Evolutionary conservation across 371 early-diverging fungal genomes (phyloP), one percentile per base, ranked within the genome.

Genomic region (Blyttiomyces sp.): DNA sequence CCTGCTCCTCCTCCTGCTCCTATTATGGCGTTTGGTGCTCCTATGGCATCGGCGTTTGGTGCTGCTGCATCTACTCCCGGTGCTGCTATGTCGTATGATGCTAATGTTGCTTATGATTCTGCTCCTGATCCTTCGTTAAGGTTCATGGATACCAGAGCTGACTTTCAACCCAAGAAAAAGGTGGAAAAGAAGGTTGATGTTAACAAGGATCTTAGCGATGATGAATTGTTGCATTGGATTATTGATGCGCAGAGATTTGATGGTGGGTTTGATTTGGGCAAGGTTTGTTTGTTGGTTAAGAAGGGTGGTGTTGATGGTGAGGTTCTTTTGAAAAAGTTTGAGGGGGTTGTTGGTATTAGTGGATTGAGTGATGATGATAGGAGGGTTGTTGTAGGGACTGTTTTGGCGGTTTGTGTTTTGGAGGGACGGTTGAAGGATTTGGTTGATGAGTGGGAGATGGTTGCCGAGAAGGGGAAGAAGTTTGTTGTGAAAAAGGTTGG

Each of bases 171-270:
- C 27, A 9, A 9, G 11, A 9, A 53, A 21, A 9, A 53, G 19
- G 36, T 11, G 43, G 11, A 43, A 13, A 13, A 43, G 7, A 16
- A 11, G 57, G 59, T 21, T 16, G 13, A 27, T 54, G 59, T 33
- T 23, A 17, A 9, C 43, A 42, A 19, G 11, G 11, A 7, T 56
- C 27, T 24, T 34, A 31, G 17, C 21, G 35, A 19, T 19, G 58
- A 54, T 16, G 45, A 48, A 44, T 45, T n/a, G 4, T 24, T 70
- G 4, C 33, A 32, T 23, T 30, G 2, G 23, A 50, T 70, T 21
- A 39, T 74, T 11, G 32, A 24, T 35, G 49, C 69, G 2, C 75
- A 71, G 55, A 30, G 39, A 31, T 71, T 72, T 43, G 74, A 71
- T 55, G 75, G 71, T 3, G 21, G 31, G 21, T 75, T 73, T 4